Evolutionary conservation across 805 yeast species (phyloP).

Genomic region (Starmera caribaea): DNA sequence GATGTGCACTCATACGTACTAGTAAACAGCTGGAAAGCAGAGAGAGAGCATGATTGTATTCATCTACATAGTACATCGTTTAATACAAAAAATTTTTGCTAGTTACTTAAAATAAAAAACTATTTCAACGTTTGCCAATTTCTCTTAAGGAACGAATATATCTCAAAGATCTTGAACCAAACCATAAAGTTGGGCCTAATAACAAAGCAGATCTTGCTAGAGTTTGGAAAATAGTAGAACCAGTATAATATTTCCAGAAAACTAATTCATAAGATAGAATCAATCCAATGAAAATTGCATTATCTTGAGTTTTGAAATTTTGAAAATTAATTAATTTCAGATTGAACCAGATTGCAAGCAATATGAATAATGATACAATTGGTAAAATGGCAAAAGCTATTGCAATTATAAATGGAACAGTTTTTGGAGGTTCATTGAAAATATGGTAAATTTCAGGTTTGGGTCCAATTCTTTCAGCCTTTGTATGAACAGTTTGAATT

Average conservation of each 20-base stretch:
- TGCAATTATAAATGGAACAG: constrained; percentile 12
- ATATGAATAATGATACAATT: constrained; percentile 5
- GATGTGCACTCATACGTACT: too few relatives aligned
- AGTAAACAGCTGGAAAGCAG: too few relatives aligned
- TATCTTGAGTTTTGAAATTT: constrained; percentile 10
- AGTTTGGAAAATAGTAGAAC: constrained; percentile 15
- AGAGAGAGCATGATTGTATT: too few relatives aligned
- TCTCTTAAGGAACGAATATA: constrained; percentile 17
- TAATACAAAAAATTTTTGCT: too few relatives aligned
- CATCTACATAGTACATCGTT: too few relatives aligned
- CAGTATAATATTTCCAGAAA: constrained; percentile 18
- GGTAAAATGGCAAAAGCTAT: constrained; percentile 10
- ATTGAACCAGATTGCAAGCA: constrained; percentile 11
- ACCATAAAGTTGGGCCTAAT: constrained; percentile 18
- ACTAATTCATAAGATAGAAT: constrained; percentile 14
- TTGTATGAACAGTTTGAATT: constrained; percentile 7
- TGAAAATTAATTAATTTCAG: constrained; percentile 14
- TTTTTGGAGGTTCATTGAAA: constrained; percentile 14
- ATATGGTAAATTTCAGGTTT: constrained; percentile 20
- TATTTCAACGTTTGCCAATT: constrained; percentile 18
- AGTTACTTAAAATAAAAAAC: too few relatives aligned
- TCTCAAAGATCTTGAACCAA: constrained; percentile 18
- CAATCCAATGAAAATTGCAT: constrained; percentile 11
- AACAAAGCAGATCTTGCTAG: constrained; percentile 10
- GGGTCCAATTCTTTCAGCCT: constrained; percentile 12